Conservation (phyloP, 441 rosid species). For the Cnidoscolus chayamansa region DNA sequence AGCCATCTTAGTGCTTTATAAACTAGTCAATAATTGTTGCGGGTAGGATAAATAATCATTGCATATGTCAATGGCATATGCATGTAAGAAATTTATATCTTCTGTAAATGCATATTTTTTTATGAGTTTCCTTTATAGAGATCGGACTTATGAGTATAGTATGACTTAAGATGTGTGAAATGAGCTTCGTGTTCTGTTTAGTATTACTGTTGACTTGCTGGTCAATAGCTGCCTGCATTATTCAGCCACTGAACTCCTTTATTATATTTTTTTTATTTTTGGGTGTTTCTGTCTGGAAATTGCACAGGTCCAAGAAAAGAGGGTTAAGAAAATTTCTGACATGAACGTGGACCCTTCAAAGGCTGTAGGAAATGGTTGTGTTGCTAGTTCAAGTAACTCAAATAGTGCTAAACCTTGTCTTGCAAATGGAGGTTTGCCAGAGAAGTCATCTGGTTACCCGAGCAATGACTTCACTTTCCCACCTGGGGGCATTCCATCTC, state of each 20-base stretch:
- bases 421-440: conserved; percentile 62
- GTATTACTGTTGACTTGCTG: conserved; percentile 11
- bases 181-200: neutral
- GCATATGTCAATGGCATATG: neutral
- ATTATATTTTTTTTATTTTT: neutral
- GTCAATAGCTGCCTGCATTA: conserved; percentile 7
- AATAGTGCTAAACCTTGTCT: conserved; percentile 39
- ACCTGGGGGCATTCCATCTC: conserved; percentile 69
- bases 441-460: conserved; percentile 36
- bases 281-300: conserved; percentile 13
- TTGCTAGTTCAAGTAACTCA: conserved; percentile 64
- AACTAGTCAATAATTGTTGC: neutral
- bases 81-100: neutral
- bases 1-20: neutral
- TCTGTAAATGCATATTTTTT: neutral
- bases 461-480: conserved; percentile 61
- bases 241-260: conserved; percentile 9
- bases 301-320: conserved; percentile 91
- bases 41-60: no score
- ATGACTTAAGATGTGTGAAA: neutral
- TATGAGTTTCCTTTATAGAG: neutral
- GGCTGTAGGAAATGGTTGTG: conserved; percentile 57
- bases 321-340: conserved; percentile 80
- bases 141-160: neutral
- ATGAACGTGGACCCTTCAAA: conserved; percentile 73